These are phyloP conservation scores for Trichoderma sp. DNA, from an alignment of 2,329 filamentous ascomycete species.

Conservation along the genomic window DNA sequence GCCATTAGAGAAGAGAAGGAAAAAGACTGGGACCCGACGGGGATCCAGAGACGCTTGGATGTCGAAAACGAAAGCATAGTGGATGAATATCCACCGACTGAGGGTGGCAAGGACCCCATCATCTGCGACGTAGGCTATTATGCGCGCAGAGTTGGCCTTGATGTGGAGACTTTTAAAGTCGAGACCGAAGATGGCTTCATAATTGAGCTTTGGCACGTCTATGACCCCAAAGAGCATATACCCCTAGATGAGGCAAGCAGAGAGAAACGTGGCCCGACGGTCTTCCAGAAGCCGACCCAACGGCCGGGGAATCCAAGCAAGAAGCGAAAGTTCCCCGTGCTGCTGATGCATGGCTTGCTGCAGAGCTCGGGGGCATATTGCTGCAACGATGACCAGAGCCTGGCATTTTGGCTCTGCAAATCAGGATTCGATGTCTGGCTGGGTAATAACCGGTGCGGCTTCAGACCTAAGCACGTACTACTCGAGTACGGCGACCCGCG, in stretches of 20 bases:
- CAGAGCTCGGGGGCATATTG: constrained; percentile 89
- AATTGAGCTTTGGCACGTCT: constrained; percentile 84
- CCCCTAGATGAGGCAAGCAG: constrained; percentile 49
- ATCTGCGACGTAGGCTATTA: constrained; percentile 81
- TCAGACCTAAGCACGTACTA: constrained; percentile 70
- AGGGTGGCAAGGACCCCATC: constrained; percentile 76
- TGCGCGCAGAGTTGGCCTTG: constrained; percentile 79
- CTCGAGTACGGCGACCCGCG: constrained; percentile 73
- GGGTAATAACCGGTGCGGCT: constrained; percentile 88
- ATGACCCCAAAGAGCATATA: constrained; percentile 72
- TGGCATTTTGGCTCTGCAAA: constrained; percentile 91
- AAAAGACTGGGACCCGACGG: constrained; percentile 57
- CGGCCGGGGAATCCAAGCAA: constrained; percentile 36
- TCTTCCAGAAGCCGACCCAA: constrained; percentile 51
- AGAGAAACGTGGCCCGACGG: constrained; percentile 53
- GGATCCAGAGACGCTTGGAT: constrained; percentile 34
- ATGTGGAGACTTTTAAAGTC: constrained; percentile 77
- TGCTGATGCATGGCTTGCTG: constrained; percentile 83
- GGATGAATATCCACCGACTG: constrained; percentile 67
- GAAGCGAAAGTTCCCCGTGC: constrained; percentile 70
- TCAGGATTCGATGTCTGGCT: constrained; percentile 93
- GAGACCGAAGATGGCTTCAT: constrained; percentile 94
- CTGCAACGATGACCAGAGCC: constrained; percentile 81
- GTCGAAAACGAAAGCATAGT: constrained; percentile 43
- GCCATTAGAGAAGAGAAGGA: constrained; percentile 56